These are phyloP conservation scores for Trichoderma gracile DNA, from an alignment of 2,329 filamentous ascomycete genomes.

Conservation along the genomic window DNA sequence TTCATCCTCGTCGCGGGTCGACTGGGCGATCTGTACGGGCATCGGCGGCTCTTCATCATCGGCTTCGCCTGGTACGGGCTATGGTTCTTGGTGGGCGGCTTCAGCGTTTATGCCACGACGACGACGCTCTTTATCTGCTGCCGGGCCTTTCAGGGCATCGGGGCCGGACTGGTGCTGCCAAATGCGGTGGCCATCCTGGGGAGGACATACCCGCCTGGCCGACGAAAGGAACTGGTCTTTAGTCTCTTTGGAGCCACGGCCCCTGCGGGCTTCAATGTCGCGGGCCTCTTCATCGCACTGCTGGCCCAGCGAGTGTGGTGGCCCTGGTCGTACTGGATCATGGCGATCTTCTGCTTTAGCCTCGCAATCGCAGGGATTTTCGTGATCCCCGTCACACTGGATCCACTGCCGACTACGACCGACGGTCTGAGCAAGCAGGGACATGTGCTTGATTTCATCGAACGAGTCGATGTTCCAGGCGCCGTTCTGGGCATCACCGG, in stretches of 20 bases:
- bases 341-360: constrained; percentile 35
- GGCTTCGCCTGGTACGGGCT: constrained; percentile 53
- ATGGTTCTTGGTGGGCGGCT: constrained; percentile 49
- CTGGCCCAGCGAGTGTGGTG: constrained; percentile 39
- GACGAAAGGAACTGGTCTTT: constrained; percentile 40
- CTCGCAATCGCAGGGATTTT: constrained; percentile 34
- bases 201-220: constrained; percentile 46
- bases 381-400: constrained; percentile 33
- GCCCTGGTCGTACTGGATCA: constrained; percentile 47
- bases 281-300: constrained; percentile 32
- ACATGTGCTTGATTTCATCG: constrained; percentile 24
- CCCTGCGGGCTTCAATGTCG: constrained; percentile 37
- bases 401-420: background rate
- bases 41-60: constrained; percentile 51
- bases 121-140: constrained; percentile 48
- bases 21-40: constrained; percentile 55
- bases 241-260: constrained; percentile 40
- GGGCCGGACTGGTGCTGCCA: constrained; percentile 57
- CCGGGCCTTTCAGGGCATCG: constrained; percentile 55
- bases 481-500: constrained; percentile 48
- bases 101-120: constrained; percentile 35
- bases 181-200: constrained; percentile 60
- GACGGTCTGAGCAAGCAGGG: constrained; percentile 2
- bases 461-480: constrained; percentile 39
- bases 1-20: constrained; percentile 56